phyloP scores from a whole-genome alignment of 768 basidiomycete genomes.

The Mycena belliarum region DNA sequence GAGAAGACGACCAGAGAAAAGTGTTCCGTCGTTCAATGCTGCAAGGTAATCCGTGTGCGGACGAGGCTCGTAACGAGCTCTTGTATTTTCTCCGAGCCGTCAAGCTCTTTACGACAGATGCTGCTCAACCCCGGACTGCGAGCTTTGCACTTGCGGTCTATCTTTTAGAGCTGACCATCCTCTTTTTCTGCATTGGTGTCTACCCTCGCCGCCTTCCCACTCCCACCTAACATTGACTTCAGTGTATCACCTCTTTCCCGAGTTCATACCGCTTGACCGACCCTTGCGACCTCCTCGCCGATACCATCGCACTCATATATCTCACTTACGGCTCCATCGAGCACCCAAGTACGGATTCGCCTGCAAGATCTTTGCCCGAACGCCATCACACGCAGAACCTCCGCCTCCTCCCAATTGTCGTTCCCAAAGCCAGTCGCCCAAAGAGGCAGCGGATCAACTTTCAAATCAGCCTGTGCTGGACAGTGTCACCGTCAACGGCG shows the following conservation, averaged over 20 bases:
- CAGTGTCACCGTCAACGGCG: too few relatives aligned
- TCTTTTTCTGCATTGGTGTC: not conserved
- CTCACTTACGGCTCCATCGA: not conserved
- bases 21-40: too few relatives aligned
- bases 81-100: not conserved
- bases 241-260: not conserved
- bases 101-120: not conserved
- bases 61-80: too few relatives aligned
- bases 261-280: not conserved
- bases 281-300: not conserved
- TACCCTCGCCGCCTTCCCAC: not conserved
- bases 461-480: too few relatives aligned
- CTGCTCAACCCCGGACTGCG: not conserved
- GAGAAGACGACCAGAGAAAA: too few relatives aligned
- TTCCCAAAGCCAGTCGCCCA: too few relatives aligned
- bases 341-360: not conserved
- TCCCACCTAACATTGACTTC: too few relatives aligned
- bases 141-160: not conserved
- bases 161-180: not conserved
- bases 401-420: too few relatives aligned
- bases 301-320: constrained; percentile 2
- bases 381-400: too few relatives aligned
- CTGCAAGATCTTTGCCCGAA: not conserved
- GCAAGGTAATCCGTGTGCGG: too few relatives aligned
- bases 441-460: too few relatives aligned